Base-by-base conservation (phyloP, 352 stramenopile species). In the Pythium rhizo-oryzae region DNA sequence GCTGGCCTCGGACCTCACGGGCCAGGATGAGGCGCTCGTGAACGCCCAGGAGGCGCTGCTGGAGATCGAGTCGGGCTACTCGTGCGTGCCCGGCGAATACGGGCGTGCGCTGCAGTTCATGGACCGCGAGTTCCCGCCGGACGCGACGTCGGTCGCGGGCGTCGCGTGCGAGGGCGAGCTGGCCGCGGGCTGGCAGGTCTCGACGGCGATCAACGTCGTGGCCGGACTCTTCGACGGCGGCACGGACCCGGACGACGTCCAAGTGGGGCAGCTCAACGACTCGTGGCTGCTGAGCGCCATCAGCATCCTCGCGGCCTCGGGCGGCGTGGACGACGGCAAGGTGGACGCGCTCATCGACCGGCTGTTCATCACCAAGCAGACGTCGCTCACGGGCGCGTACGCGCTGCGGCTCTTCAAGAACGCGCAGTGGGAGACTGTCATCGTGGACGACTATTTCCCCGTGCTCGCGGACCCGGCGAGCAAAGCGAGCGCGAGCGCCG, bases 361-460 rank as follows among this genome's bases (percentile, higher is more conserved):
- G 47, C 76, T 98, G 28, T 98, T 98, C 52, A 72, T 98, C 33
- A 91, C 81, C 46, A 97, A 97, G 69, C 80, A 95, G 37, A 96
- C 90, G 19, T 97, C 92, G 30, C 83, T 97, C 69, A 96, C 91
- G 0, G 93, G 93, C 8, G 91, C 92, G 9, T 98, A 98, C 69
- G 92, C 89, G 3, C 59, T 98, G n/a, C 85, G 89, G 25, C 66
- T 98, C 21, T 97, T 90, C 70, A 93, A 97, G 69, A 97, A 97
- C 73, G 89, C 82, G 52, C 89, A 98, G 72, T 98, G 93, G 93
- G 88, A 97, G 77, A 95, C 93, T 18, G 78, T 98, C 33, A 81
- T 98, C 52, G 83, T 98, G 0, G 93, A 98, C 73, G 93, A 98
- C 69, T 78, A 85, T 57, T 97, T 98, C 67, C 93, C 93, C 0